Base-by-base conservation (phyloP, 106 monocot species). In the Allium cepa region DNA sequence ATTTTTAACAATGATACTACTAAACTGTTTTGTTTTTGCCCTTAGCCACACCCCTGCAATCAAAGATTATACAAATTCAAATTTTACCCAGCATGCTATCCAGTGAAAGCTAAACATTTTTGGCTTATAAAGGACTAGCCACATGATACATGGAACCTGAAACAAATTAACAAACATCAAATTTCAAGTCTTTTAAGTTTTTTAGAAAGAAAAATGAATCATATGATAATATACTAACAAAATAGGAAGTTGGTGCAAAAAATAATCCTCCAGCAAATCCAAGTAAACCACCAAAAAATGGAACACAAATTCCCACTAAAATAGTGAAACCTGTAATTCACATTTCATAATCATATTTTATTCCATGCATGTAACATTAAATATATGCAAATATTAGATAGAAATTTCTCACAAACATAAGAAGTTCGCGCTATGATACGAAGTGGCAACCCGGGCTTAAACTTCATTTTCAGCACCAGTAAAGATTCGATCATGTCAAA, bases 161-260 rank as follows among this genome's bases (percentile, higher is more conserved):
- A 3, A 69, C 28, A 2, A 56, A 46, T 45, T 15, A 15, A 9
- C n/a, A 17, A 27, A 2, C 11, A 52, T 56, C 1, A 51, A 26
- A 16, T 36, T 27, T 36, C 5, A 36, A 36, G 1, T 36, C 3
- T 36, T 36, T 36, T 36, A 36, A 36, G 0, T 36, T 1, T 4
- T 36, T 36, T 36, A 36, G 13, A 11, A 55, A 55, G 15, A 55
- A 55, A 8, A 55, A 2, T 8, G 13, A 55, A 55, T 55, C 15
- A 55, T 11, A 10, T 12, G 10, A 8, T 10, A 56, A 17, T 4
- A 49, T 49, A 49, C 68, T 69, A 15, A 69, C 68, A 69, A 69
- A 69, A 45, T 56, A 69, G 12, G 68, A 69, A 36, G 68, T 56
- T 16, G 68, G 68, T 56, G 68, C 68, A 56, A 69, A 69, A 69